Evolutionary conservation across 2,329 filamentous ascomycete genomes (phyloP), one percentile per base, ranked within the genome.

Genomic region (Cladophialophora exuberans): DNA sequence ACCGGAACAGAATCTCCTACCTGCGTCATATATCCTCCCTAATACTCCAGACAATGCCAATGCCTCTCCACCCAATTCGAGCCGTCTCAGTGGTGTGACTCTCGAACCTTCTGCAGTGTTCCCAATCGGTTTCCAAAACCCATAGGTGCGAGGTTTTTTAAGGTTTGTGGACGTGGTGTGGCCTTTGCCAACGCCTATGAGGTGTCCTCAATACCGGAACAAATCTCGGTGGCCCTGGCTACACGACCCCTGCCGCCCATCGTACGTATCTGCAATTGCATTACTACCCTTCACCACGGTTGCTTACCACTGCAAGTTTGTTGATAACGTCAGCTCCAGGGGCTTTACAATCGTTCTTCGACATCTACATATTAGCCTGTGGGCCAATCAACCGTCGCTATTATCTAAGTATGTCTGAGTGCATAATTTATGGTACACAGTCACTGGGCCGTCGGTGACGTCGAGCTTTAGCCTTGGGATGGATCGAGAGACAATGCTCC

Each of bases 271-370:
- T 41, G 35, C 33, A 39, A 7, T 26, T 26, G 33, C 46, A 30
- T 36, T 28, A 41, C 33, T 49, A 36, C 25, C 22, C 33, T 39
- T 38, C 46, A 49, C 46, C 46, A 11, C 33, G 6, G 7, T 15
- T 49, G 46, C 33, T 49, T 49, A 49, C 46, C 25, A 30, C 31
- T 39, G 35, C 23, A 13, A 28, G 33, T 22, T 22, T 25, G 7
- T 30, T 49, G 46, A 39, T 49, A 49, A 49, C 46, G 46, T 49
- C 46, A 49, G 46, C 46, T 49, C 38, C 33, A 13, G 15, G 20
- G 22, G 13, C 46, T 15, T 2, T 10, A n/a, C 15, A 38, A 25
- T 6, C 23, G 28, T 25, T 18, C 33, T n/a, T 39, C 35, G 46
- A 23, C 4, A 41, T 17, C n/a, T 10, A 10, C 46, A 15, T 36